Evolutionary conservation across 805 yeast genomes (phyloP).

Genomic region (Ogataea paraovalis): DNA sequence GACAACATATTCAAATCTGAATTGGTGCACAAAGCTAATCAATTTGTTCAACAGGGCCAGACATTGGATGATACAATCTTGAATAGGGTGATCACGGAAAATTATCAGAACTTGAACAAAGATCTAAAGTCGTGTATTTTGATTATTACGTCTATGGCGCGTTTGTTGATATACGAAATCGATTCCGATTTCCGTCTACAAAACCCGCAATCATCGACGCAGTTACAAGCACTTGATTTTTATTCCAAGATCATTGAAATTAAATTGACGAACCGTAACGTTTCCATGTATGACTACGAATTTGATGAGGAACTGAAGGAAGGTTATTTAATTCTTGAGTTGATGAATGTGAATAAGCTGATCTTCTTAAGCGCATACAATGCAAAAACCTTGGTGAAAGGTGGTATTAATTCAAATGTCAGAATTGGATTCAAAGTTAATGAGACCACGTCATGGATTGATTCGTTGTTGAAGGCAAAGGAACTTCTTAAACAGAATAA

Average conservation of each 20-base stretch:
- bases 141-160: conserved; percentile 33
- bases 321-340: conserved; percentile 65
- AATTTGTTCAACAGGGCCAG: conserved; percentile 25
- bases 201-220: conserved; percentile 29
- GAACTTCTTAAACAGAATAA: conserved; percentile 41
- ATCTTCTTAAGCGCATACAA: conserved; percentile 49
- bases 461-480: conserved; percentile 62
- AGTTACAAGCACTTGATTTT: conserved; percentile 41
- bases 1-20: conserved; percentile 33
- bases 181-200: conserved; percentile 28
- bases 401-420: conserved; percentile 31
- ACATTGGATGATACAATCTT: conserved; percentile 30
- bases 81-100: conserved; percentile 28
- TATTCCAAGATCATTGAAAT: conserved; percentile 35
- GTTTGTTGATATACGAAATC: conserved; percentile 33
- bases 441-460: conserved; percentile 58
- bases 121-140: conserved; percentile 32
- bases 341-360: conserved; percentile 52
- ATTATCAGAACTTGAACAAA: conserved; percentile 27
- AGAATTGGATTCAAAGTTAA: conserved; percentile 42
- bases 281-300: conserved; percentile 79
- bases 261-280: conserved; percentile 44
- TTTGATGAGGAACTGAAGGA: conserved; percentile 54
- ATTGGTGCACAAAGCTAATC: conserved; percentile 27
- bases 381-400: conserved; percentile 28